A percentile compares a stretch with the other conserved stretches of the same genome.
These are phyloP conservation scores for Penicillium expansum DNA, from an alignment of 2,329 filamentous ascomycete species.

Conservation along the genomic window DNA sequence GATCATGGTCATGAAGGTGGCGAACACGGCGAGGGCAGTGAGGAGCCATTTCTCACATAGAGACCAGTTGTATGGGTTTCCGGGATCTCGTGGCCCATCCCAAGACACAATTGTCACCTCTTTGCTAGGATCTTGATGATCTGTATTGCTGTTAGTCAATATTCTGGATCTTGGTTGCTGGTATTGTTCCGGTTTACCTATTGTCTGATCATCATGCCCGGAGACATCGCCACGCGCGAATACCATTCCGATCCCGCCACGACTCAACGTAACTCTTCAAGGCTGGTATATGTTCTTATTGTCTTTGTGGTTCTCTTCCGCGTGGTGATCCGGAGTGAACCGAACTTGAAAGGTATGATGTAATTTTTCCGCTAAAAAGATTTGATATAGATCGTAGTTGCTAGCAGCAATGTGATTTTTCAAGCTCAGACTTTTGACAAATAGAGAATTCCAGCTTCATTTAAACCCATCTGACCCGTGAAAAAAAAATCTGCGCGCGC, in stretches of 20 bases:
- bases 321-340: background rate
- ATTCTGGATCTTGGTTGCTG: background rate
- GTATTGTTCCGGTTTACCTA: constrained; percentile 10
- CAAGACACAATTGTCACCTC: constrained; percentile 26
- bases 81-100: constrained; percentile 33
- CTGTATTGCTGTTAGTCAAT: constrained; percentile 15
- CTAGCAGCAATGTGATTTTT: background rate
- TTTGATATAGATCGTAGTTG: too few relatives aligned
- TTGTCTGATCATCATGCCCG: constrained; percentile 18
- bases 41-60: constrained; percentile 36
- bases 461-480: background rate
- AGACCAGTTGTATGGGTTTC: constrained; percentile 42
- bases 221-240: constrained; percentile 24
- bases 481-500: background rate
- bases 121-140: constrained; percentile 16
- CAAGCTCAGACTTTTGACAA: background rate
- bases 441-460: background rate
- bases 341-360: constrained; percentile 14
- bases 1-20: constrained; percentile 35
- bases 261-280: background rate
- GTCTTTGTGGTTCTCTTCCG: background rate
- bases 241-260: constrained; percentile 18
- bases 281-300: background rate
- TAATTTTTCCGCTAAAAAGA: constrained; percentile 4
- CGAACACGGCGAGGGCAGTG: constrained; percentile 27